A percentile compares a stretch with the other conserved stretches of the same genome.
phyloP scores from a whole-genome alignment of 345 rosid genomes.

The Lenwebbia sp. region DNA sequence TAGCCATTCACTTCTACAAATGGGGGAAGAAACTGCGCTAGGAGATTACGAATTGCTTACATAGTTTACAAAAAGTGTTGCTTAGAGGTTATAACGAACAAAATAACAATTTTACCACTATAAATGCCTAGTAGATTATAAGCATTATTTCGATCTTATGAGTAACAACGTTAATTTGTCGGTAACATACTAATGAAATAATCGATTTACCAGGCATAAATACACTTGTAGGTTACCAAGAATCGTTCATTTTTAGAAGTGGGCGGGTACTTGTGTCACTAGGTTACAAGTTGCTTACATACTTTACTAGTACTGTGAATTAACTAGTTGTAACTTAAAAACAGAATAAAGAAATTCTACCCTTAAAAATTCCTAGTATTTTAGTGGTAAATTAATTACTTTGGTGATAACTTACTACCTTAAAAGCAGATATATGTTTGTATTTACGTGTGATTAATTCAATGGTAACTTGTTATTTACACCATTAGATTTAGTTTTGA shows the following conservation, averaged over 20 bases:
- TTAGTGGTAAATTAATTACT: not conserved
- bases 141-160: not conserved
- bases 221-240: too few relatives aligned
- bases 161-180: not conserved
- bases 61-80: too few relatives aligned
- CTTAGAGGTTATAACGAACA: not conserved
- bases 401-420: not conserved
- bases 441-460: not conserved
- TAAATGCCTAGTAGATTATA: not conserved
- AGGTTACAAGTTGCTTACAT: not conserved
- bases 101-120: not conserved
- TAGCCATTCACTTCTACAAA: not conserved
- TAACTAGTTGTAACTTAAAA: not conserved
- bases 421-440: not conserved
- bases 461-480: not conserved
- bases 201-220: not conserved
- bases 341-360: not conserved
- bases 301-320: not conserved
- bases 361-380: not conserved
- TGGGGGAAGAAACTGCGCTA: not conserved
- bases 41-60: not conserved
- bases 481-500: not conserved
- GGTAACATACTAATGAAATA: not conserved
- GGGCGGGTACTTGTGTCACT: accelerated
- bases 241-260: not conserved